A percentile compares a stretch with the other conserved stretches of the same genome.
phyloP scores from a whole-genome alignment of 768 basidiomycete genomes.

The Rubroboletus pulcherrimus region DNA sequence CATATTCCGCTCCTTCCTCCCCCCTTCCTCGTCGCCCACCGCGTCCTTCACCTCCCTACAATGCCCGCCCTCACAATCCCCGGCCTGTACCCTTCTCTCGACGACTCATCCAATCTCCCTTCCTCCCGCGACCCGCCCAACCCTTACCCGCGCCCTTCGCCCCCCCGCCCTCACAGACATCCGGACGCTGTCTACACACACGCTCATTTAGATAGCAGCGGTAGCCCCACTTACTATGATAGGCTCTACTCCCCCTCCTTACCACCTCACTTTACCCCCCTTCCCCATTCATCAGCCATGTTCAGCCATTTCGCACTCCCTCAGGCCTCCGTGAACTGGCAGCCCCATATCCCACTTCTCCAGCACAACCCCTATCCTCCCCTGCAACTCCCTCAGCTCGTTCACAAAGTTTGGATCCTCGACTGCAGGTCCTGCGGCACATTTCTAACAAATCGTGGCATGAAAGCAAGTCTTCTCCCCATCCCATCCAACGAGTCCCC shows the following conservation, averaged over 20 bases:
- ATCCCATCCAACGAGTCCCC: not conserved
- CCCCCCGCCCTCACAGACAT: conserved; percentile 16
- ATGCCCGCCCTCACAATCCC: conserved; percentile 32
- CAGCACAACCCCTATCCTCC: conserved; percentile 43
- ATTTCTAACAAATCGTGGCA: conserved; percentile 80
- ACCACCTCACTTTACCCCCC: conserved; percentile 8
- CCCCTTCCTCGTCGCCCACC: not conserved
- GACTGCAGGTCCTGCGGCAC: conserved; percentile 70
- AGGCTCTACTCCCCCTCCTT: conserved; percentile 12
- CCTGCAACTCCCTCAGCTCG: conserved; percentile 37
- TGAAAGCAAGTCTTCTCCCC: conserved; percentile 55
- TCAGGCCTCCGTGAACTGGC: conserved; percentile 26
- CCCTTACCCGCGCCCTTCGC: conserved; percentile 23
- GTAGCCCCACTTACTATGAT: conserved; percentile 11
- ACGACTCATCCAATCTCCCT: not conserved
- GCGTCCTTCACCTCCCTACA: not conserved
- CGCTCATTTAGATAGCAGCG: conserved; percentile 25
- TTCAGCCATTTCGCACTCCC: conserved; percentile 27
- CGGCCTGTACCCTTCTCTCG: not conserved
- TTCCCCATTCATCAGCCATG: conserved; percentile 20
- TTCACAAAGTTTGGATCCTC: conserved; percentile 78
- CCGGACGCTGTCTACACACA: conserved; percentile 18
- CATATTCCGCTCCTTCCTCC: conserved; percentile 26
- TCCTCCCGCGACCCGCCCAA: conserved; percentile 7
- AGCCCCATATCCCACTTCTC: conserved; percentile 32